Conservation (phyloP, 306 rosid species). For the Trifolium repens region DNA sequence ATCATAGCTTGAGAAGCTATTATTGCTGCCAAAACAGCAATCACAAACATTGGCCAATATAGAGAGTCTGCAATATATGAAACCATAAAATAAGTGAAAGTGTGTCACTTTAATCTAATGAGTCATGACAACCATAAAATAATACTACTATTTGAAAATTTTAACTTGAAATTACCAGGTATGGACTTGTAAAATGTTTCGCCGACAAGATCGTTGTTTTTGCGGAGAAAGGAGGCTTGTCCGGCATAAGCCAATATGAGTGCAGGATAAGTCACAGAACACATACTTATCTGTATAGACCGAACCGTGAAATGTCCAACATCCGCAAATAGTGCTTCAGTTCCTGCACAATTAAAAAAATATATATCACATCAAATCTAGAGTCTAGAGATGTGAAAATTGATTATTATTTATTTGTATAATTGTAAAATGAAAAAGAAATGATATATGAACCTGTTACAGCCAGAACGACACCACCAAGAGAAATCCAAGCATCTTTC, state of each 20-base stretch:
- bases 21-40: slow-evolving; percentile 68
- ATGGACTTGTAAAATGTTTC: slow-evolving; percentile 69
- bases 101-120: too few relatives aligned
- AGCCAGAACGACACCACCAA: slow-evolving; percentile 73
- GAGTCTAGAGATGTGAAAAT: too few relatives aligned
- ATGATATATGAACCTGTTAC: slow-evolving; percentile 54
- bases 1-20: slow-evolving; percentile 91
- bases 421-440: neutral
- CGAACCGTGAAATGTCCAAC: slow-evolving; percentile 79
- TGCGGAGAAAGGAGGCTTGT: slow-evolving; percentile 81
- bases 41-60: slow-evolving; percentile 56
- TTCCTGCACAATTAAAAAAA: slow-evolving; percentile 48
- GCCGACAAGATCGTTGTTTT: slow-evolving; percentile 44
- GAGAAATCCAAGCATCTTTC: slow-evolving; percentile 84
- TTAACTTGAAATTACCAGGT: slow-evolving; percentile 49
- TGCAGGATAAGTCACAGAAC: slow-evolving; percentile 71
- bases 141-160: too few relatives aligned
- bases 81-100: too few relatives aligned
- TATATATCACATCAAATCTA: too few relatives aligned
- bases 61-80: slow-evolving; percentile 52
- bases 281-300: slow-evolving; percentile 83
- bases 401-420: neutral
- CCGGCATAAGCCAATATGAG: slow-evolving; percentile 70
- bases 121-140: too few relatives aligned
- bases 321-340: slow-evolving; percentile 88